Evolutionary conservation across 805 yeast species (phyloP).

Genomic region (Metschnikowia cerradonensis): DNA sequence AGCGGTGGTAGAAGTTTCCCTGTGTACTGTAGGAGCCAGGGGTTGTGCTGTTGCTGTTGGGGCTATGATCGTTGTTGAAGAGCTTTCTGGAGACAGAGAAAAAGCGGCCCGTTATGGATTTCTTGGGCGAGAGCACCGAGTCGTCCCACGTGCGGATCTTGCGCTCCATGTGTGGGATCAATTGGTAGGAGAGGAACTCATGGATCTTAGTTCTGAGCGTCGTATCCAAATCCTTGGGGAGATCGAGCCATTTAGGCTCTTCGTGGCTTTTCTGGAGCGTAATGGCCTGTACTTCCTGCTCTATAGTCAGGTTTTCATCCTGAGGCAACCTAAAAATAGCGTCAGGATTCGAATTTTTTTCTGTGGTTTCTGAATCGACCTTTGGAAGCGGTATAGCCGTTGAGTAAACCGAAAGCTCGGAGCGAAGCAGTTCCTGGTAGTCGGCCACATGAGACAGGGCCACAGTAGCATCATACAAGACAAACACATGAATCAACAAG

Average conservation of each 20-base stretch:
- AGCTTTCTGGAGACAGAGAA: slow-evolving; percentile 65
- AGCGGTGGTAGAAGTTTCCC: slow-evolving; percentile 57
- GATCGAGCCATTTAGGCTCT: slow-evolving; percentile 14
- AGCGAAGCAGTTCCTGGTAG: slow-evolving; percentile 29
- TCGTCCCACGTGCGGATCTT: slow-evolving; percentile 85
- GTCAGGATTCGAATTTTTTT: slow-evolving; percentile 23
- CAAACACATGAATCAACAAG: slow-evolving; percentile 42
- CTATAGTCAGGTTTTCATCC: slow-evolving; percentile 41
- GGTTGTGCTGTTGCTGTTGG: slow-evolving; percentile 23
- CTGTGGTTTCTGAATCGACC: slow-evolving; percentile 47
- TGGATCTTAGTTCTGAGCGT: slow-evolving; percentile 37
- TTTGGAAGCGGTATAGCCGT: slow-evolving; percentile 28
- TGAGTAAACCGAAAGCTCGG: slow-evolving; percentile 25
- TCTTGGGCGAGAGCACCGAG: slow-evolving; percentile 68
- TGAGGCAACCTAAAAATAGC: slow-evolving; percentile 7
- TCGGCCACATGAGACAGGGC: slow-evolving; percentile 25
- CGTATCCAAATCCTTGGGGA: slow-evolving; percentile 38
- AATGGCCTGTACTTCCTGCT: slow-evolving; percentile 45
- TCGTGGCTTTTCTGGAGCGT: slow-evolving; percentile 22
- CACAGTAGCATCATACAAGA: slow-evolving; percentile 25
- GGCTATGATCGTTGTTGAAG: slow-evolving; percentile 37
- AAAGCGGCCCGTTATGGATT: slow-evolving; percentile 69
- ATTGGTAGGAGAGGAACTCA: slow-evolving; percentile 45
- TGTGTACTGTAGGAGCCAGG: slow-evolving; percentile 42
- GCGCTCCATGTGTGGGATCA: slow-evolving; percentile 82